Conservation (phyloP, 2,329 filamentous ascomycete genomes). For the Chalaropsis thielavioides region DNA sequence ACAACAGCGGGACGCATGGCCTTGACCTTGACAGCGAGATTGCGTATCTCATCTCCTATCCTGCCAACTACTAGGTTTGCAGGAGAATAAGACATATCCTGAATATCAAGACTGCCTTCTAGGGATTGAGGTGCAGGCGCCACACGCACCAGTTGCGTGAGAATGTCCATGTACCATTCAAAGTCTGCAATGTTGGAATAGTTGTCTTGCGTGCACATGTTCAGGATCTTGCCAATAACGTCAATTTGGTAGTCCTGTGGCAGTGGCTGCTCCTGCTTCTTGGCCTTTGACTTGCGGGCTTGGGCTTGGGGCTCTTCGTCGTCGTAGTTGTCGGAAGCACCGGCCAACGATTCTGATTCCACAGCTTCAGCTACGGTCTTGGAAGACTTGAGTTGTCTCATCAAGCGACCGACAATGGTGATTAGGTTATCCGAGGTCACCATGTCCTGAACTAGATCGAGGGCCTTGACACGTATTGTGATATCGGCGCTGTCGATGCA, state of each 20-base stretch:
- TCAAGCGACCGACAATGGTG: constrained; percentile 69
- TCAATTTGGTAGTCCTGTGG: constrained; percentile 76
- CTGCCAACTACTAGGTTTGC: constrained; percentile 22
- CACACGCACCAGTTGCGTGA: constrained; percentile 71
- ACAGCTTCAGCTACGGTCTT: constrained; percentile 17
- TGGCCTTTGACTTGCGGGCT: constrained; percentile 3
- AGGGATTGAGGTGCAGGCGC: constrained; percentile 36
- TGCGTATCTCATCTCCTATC: constrained; percentile 76
- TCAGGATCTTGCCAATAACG: constrained; percentile 68
- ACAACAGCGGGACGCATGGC: constrained; percentile 69
- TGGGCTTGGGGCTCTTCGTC: constrained; percentile 9
- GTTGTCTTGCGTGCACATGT: constrained; percentile 80
- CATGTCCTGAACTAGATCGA: constrained; percentile 89
- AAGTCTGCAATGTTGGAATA: constrained; percentile 81
- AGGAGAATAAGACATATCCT: constrained; percentile 22
- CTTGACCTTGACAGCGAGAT: constrained; percentile 80
- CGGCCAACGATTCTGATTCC: not conserved
- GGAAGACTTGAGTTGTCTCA: constrained; percentile 67
- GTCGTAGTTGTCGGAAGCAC: constrained; percentile 8
- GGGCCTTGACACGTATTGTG: constrained; percentile 81
- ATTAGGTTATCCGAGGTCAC: constrained; percentile 76
- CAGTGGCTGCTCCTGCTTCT: constrained; percentile 36
- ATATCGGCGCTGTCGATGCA: constrained; percentile 95
- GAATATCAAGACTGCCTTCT: constrained; percentile 21
- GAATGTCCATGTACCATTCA: constrained; percentile 89